phyloP scores from a whole-genome alignment of 331 rosid species.

The Stylosanthes scabra region DNA sequence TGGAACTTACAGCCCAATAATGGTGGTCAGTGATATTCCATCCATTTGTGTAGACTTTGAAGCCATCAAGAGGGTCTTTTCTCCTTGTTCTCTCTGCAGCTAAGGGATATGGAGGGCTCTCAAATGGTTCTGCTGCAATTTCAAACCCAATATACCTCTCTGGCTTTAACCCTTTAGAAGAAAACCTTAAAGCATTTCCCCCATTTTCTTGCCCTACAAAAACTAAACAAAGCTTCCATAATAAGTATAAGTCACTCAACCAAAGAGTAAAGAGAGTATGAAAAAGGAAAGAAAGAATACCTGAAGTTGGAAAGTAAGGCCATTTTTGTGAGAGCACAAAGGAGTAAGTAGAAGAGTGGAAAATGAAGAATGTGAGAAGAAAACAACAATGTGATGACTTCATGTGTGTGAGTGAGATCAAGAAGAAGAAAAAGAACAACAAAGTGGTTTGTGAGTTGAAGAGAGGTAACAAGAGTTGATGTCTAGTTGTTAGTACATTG shows the following conservation, averaged over 20 bases:
- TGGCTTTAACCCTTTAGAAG: slow-evolving; percentile 33
- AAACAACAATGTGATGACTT: slow-evolving; percentile 54
- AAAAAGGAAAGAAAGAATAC: slow-evolving; percentile 40
- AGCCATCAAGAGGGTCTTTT: slow-evolving; percentile 78
- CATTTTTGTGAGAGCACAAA: slow-evolving; percentile 48
- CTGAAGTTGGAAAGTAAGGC: slow-evolving; percentile 52
- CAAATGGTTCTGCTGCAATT: slow-evolving; percentile 55
- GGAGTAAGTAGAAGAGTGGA: slow-evolving; percentile 41
- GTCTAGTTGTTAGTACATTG: background rate
- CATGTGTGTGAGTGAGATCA: background rate
- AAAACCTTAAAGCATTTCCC: slow-evolving; percentile 40
- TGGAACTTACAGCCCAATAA: slow-evolving; percentile 87
- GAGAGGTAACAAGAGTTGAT: slow-evolving; percentile 20
- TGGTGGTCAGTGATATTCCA: slow-evolving; percentile 88
- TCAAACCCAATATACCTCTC: slow-evolving; percentile 52
- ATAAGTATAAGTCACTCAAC: too few relatives aligned
- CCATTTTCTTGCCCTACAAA: slow-evolving; percentile 55
- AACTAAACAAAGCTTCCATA: background rate
- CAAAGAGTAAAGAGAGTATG: background rate
- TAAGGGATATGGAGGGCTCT: slow-evolving; percentile 58
- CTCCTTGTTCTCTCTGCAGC: slow-evolving; percentile 83
- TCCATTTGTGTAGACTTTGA: slow-evolving; percentile 69
- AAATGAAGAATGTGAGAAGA: slow-evolving; percentile 39
- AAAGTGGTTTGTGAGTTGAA: background rate
- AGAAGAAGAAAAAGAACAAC: background rate